Percentiles rank a stretch among this genome's conserved stretches.
phyloP scores from a whole-genome alignment of 208 protist genomes.

The Leishmania aethiopica region DNA sequence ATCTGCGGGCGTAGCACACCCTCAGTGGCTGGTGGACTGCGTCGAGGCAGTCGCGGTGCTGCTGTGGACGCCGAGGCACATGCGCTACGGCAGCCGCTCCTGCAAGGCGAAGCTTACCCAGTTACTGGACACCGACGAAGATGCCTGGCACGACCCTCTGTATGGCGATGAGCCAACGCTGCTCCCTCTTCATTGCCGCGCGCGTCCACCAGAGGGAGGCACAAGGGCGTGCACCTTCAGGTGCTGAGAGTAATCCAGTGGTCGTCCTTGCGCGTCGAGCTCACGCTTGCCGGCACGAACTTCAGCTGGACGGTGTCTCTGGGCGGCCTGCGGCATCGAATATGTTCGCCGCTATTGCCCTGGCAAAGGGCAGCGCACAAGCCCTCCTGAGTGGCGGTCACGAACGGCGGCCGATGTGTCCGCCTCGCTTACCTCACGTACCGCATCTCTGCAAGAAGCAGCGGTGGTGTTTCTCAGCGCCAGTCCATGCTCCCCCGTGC shows the following conservation, averaged over 20 bases:
- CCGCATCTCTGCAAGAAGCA: background rate
- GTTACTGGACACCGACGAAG: constrained; percentile 41
- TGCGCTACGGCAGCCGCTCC: constrained; percentile 38
- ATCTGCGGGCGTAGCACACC: constrained; percentile 35
- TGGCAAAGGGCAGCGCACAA: background rate
- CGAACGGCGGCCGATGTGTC: background rate
- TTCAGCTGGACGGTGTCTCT: background rate
- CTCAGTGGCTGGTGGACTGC: constrained; percentile 36
- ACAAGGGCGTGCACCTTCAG: background rate
- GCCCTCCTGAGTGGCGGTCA: background rate
- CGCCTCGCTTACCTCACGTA: background rate
- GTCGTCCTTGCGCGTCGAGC: background rate
- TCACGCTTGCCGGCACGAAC: background rate
- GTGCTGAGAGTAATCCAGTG: background rate
- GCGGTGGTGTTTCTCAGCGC: background rate
- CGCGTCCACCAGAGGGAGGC: background rate
- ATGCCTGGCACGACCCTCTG: constrained; percentile 35
- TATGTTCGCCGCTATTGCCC: background rate
- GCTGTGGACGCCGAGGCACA: constrained; percentile 39
- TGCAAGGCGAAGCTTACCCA: constrained; percentile 29
- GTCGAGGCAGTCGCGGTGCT: constrained; percentile 25
- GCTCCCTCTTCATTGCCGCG: constrained; percentile 6
- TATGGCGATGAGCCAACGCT: constrained; percentile 27
- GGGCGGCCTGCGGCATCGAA: background rate
- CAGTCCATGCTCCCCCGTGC: background rate